Evolutionary conservation across 2,329 filamentous ascomycete genomes (phyloP), one percentile per base, ranked within the genome.

Genomic region (Paecilomyces niveus): DNA sequence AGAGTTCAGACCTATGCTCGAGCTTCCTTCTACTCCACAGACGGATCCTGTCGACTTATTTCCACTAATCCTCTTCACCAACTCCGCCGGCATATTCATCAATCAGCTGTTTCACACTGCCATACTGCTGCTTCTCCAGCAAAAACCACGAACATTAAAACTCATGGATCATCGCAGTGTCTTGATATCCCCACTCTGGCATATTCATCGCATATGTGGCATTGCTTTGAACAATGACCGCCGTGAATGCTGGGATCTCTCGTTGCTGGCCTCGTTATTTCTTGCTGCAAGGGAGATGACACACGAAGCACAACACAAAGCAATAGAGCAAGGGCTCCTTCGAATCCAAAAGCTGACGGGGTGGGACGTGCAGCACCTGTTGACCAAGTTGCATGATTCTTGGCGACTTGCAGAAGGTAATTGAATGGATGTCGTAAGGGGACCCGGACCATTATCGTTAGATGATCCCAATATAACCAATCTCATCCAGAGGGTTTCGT

Each of bases 41-140:
- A 66, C 72, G 39, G 68, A 72, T 54, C 63, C 65, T 22, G 64
- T 63, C 33, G 63, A 65, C 50, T 6, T 3, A 18, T 70, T 74
- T 31, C 68, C 70, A 1, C 69, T 77, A 0, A 66, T 83, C 18
- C 66, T 83, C 0, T 81, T 80, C 62, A 76, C 76, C 3, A 78
- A 76, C 53, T 75, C 75, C 0, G 73, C 77, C 0, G 77, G 74
- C 0, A 66, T 74, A 3, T 73, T 78, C 2, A 75, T 74, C 2
- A 85, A 83, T 60, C 81, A 84, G 62, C 70, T 84, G 2, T 84
- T 83, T 63, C 83, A 85, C 62, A 81, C 81, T 0, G 80, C 81
- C 1, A 81, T 81, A 72, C 66, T 83, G 7, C 65, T 83, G 0
- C 68, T 85, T 57, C 73, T 85, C 18, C 79, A 79, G 58, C 76